Conservation (phyloP, 83 land plant genomes). For the Isoetes engelmannii region DNA sequence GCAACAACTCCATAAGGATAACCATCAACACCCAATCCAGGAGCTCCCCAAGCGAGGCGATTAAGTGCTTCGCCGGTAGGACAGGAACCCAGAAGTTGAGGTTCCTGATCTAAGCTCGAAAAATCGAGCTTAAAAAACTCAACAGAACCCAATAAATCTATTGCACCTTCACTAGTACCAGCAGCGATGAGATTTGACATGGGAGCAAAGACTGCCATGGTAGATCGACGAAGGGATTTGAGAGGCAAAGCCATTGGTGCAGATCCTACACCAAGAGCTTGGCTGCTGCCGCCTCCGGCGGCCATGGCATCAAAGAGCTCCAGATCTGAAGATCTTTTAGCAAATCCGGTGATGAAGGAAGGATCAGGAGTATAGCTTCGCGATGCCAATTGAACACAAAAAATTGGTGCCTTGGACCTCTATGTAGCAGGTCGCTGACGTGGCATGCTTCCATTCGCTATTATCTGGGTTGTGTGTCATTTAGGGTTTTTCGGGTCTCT, state of each 20-base stretch:
- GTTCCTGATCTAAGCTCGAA: slow-evolving; percentile 48
- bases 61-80: slow-evolving; percentile 67
- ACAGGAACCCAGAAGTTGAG: slow-evolving; percentile 47
- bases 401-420: no score
- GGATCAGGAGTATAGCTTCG: no score
- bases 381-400: no score
- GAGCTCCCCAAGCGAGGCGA: slow-evolving; percentile 63
- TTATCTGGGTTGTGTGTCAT: no score
- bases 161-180: slow-evolving; percentile 85
- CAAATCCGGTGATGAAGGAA: no score
- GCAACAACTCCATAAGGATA: slow-evolving; percentile 67
- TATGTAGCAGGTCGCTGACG: no score
- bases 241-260: slow-evolving; percentile 17
- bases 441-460: no score
- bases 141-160: slow-evolving; percentile 75
- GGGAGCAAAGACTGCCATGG: slow-evolving; percentile 75
- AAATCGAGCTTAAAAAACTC: slow-evolving; percentile 91
- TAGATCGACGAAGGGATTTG: slow-evolving; percentile 72
- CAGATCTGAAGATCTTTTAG: no score
- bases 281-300: no score
- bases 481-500: no score
- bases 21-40: slow-evolving; percentile 37
- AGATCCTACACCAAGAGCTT: no score
- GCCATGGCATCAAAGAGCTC: no score
- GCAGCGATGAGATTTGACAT: slow-evolving; percentile 65